Evolutionary conservation across 805 yeast genomes (phyloP), one percentile per base, ranked within the genome.

Genomic region (Sungouiozyma intestinalis): DNA sequence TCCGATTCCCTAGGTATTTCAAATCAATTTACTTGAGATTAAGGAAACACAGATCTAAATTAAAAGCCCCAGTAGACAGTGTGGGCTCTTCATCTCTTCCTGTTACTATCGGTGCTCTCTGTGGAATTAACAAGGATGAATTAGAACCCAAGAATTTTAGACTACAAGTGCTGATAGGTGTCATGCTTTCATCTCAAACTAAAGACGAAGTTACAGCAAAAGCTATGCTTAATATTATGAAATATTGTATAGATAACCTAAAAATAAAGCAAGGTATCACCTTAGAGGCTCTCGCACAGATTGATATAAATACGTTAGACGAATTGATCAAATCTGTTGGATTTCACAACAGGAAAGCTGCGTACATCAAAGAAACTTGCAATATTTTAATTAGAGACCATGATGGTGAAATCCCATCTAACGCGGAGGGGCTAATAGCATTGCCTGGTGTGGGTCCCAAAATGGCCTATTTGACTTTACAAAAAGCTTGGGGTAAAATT

Each of bases 381-480:
- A 66, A 64, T 40, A 65, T 82, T 3, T 49, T 87, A 7, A 51
- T 54, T 3, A 72, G 69, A 1, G 53, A 70, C 16, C 77, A 69
- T 55, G 64, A 66, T 9, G 77, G 78, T 6, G 96, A 87, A 49
- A 71, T 90, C 3, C 97, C 97, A 0, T 71, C 45, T 71, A 79
- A 2, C 69, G 83, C 55, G 7, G 77, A 72, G 5, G 88, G 80
- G 1, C 68, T 88, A 40, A 68, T 74, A 4, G 60, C 72, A 0
- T 64, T 88, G 27, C 96, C 96, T 0, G 97, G 97, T 0, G 94
- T 88, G 2, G 97, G 97, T 0, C 95, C 95, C 7, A 88, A 88
- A 58, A 88, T 88, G 97, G 95, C 94, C 0, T 82, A 74, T 57
- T 63, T 88, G 33, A 69, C 88, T 1, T 65, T 86, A 45, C 95